phyloP scores from a whole-genome alignment of 495 filamentous ascomycete genomes.

The Daldinia concentrica region DNA sequence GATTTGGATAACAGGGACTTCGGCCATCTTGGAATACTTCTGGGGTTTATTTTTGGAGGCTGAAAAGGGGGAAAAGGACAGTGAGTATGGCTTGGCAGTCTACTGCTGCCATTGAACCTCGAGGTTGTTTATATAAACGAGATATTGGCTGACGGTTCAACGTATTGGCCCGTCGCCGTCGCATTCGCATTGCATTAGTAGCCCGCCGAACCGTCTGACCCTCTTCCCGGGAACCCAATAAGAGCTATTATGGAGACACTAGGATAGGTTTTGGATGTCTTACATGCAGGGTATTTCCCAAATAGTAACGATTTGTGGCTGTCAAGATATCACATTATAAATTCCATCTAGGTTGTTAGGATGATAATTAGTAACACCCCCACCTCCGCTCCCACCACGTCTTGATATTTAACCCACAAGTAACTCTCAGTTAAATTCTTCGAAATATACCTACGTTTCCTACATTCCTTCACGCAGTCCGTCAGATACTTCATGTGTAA shows the following conservation, averaged over 20 bases:
- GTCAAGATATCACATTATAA: background rate
- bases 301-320: background rate
- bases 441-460: background rate
- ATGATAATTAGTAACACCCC: background rate
- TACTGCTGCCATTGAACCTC: background rate
- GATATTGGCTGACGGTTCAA: background rate
- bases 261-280: background rate
- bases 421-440: background rate
- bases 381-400: background rate
- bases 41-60: background rate
- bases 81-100: background rate
- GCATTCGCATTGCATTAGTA: background rate
- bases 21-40: conserved; percentile 26
- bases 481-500: background rate
- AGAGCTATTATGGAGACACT: background rate
- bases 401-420: background rate
- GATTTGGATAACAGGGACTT: conserved; percentile 45
- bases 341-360: background rate
- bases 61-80: background rate
- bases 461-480: background rate
- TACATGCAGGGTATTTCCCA: background rate
- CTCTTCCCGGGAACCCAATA: background rate
- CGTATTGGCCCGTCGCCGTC: background rate
- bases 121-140: background rate
- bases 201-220: background rate